phyloP scores from a whole-genome alignment of 208 protist species.

The Porcisia hertigi region DNA sequence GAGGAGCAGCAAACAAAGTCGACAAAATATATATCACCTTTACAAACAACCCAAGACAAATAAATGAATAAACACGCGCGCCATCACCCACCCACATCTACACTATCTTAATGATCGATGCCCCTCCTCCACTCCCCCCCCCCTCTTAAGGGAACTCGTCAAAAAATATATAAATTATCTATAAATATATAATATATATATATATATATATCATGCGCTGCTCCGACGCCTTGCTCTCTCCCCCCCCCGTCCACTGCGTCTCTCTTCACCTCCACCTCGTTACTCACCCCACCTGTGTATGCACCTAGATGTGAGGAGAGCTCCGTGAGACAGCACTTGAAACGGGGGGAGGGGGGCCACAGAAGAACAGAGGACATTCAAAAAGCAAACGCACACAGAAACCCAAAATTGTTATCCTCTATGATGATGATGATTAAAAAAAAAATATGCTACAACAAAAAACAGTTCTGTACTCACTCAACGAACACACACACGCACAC shows the following conservation, averaged over 20 bases:
- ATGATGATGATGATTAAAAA: no score
- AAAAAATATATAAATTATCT: no score
- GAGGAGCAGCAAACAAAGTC: neutral
- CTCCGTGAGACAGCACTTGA: no score
- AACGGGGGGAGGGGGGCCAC: no score
- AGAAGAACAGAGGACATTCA: no score
- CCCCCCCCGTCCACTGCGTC: neutral
- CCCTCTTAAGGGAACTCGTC: neutral
- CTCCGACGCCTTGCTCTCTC: neutral
- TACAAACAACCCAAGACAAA: neutral
- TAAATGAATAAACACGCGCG: neutral
- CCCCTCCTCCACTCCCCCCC: neutral
- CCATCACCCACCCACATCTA: neutral
- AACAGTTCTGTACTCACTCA: no score
- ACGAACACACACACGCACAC: no score
- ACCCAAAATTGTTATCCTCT: no score
- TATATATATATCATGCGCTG: neutral
- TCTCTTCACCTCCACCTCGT: neutral
- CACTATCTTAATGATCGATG: neutral
- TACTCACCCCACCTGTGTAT: neutral
- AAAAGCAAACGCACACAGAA: no score
- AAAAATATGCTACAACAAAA: no score
- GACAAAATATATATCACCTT: neutral
- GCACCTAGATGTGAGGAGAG: neutral
- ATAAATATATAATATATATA: no score